Conservation (phyloP, 164 flowering plant genomes). For the Tetrastigma voinierianum region DNA sequence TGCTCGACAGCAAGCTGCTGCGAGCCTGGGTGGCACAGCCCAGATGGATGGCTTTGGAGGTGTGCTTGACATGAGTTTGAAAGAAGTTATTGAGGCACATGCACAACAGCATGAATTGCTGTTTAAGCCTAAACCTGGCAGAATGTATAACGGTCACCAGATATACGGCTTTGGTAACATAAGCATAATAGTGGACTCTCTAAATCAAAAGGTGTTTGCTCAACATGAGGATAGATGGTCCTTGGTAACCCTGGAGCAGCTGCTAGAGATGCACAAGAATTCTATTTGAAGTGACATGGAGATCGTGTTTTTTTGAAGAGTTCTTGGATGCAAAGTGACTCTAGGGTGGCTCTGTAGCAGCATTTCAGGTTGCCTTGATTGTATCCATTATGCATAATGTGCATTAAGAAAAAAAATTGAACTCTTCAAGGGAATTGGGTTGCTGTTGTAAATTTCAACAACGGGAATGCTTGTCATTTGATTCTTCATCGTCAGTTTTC, state of each 20-base stretch:
- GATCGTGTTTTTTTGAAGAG: not conserved
- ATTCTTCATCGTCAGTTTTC: no score
- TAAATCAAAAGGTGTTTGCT: constrained; percentile 71
- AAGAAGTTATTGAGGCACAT: constrained; percentile 67
- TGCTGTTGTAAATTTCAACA: no score
- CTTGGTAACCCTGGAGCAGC: constrained; percentile 59
- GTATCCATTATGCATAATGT: not conserved
- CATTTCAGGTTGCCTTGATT: constrained; percentile 3
- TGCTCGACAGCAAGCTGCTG: constrained; percentile 48
- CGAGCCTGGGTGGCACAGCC: constrained; percentile 15
- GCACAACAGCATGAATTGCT: constrained; percentile 70
- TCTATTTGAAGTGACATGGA: constrained; percentile 38
- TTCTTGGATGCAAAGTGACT: not conserved
- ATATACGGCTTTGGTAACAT: constrained; percentile 87
- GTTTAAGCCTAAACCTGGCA: constrained; percentile 80
- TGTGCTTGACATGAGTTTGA: constrained; percentile 61
- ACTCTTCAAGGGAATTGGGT: no score
- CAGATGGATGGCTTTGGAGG: constrained; percentile 35
- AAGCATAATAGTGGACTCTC: constrained; percentile 63
- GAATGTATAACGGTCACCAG: constrained; percentile 78
- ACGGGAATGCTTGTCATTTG: no score
- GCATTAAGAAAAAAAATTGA: no score
- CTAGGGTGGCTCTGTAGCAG: not conserved
- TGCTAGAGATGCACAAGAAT: constrained; percentile 61
- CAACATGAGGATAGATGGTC: constrained; percentile 68